These are phyloP conservation scores for Aspergillus fumigatus DNA, from an alignment of 2,329 filamentous ascomycete species.

Conservation along the genomic window DNA sequence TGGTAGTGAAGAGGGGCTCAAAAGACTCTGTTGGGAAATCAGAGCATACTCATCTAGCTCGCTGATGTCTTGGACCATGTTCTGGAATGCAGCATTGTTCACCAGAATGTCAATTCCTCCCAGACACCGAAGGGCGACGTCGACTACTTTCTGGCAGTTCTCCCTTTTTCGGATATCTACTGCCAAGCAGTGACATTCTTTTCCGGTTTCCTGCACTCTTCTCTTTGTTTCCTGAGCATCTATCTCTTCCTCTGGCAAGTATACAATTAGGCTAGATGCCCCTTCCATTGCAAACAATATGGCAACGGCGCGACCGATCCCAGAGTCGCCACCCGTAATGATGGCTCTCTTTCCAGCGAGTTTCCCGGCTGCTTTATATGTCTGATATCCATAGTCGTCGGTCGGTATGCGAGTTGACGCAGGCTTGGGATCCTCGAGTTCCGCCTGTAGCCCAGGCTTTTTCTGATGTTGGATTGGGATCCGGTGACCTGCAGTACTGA, in stretches of 20 bases:
- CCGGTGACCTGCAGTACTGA: constrained; percentile 40
- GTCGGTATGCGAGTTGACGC: constrained; percentile 63
- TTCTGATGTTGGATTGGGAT: constrained; percentile 50
- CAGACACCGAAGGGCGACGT: constrained; percentile 61
- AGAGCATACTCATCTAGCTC: constrained; percentile 60
- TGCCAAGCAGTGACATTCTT: constrained; percentile 59
- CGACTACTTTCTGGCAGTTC: constrained; percentile 66
- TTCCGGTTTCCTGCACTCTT: constrained; percentile 62
- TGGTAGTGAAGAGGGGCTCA: neutral
- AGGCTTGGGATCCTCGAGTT: constrained; percentile 56
- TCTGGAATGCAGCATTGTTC: constrained; percentile 70
- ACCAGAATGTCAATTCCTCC: constrained; percentile 64
- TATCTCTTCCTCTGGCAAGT: constrained; percentile 69
- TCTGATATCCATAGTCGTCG: constrained; percentile 61
- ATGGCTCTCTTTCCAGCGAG: constrained; percentile 69
- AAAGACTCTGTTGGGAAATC: neutral
- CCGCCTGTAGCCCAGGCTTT: constrained; percentile 50
- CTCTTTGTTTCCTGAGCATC: constrained; percentile 72
- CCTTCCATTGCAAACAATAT: constrained; percentile 79
- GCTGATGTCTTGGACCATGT: constrained; percentile 66
- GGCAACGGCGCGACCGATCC: constrained; percentile 71
- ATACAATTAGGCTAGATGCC: constrained; percentile 67
- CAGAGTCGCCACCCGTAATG: constrained; percentile 76
- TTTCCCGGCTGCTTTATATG: constrained; percentile 72
- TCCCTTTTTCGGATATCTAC: constrained; percentile 61